These are phyloP conservation scores for Termitomyces sp. DNA, from an alignment of 768 basidiomycete genomes.

Conservation along the genomic window DNA sequence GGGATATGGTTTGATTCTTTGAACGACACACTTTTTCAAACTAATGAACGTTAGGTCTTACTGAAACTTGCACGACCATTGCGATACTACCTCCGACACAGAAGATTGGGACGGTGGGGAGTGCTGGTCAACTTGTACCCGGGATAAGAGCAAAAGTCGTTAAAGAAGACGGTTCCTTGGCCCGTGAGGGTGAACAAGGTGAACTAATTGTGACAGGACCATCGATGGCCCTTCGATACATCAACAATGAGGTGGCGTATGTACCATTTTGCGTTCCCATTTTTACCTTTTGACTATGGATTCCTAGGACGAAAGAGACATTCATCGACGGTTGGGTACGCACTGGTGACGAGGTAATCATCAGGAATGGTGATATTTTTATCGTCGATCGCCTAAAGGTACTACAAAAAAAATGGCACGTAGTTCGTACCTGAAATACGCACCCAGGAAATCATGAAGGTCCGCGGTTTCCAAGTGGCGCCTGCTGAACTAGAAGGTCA, in stretches of 20 bases:
- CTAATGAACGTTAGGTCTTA: constrained; percentile 38
- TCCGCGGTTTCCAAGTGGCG: constrained; percentile 54
- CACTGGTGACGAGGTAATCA: constrained; percentile 71
- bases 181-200: constrained; percentile 52
- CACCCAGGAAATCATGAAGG: constrained; percentile 65
- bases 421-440: not conserved
- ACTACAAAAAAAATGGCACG: not conserved
- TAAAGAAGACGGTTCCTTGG: constrained; percentile 51
- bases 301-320: constrained; percentile 52
- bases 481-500: constrained; percentile 67
- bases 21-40: not conserved
- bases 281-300: not conserved
- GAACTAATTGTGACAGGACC: constrained; percentile 59
- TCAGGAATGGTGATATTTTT: constrained; percentile 56
- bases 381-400: constrained; percentile 74
- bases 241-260: constrained; percentile 55
- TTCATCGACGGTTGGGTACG: constrained; percentile 62
- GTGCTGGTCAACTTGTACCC: constrained; percentile 53
- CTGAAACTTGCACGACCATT: constrained; percentile 56
- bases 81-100: constrained; percentile 37
- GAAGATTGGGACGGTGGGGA: constrained; percentile 44
- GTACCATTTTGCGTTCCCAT: constrained; percentile 15
- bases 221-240: constrained; percentile 53
- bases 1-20: constrained; percentile 43
- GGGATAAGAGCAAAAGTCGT: constrained; percentile 53